phyloP scores from a whole-genome alignment of 2,329 filamentous ascomycete species.

The Phoma sp. region DNA sequence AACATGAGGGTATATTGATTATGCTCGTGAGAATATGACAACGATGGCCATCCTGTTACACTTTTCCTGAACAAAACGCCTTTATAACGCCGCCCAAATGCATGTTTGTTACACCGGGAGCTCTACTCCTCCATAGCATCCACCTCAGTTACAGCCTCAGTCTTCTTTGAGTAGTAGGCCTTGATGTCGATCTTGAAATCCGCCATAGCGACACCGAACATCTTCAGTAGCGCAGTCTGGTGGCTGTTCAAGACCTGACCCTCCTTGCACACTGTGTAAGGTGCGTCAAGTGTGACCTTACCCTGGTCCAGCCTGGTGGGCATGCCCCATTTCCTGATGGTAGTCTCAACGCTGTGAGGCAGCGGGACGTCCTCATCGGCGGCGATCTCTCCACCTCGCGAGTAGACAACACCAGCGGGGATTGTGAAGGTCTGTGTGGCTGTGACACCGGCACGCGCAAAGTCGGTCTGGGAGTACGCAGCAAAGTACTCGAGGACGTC shows the following conservation, averaged over 20 bases:
- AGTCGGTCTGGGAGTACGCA: constrained; percentile 78
- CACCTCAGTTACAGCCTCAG: constrained; percentile 58
- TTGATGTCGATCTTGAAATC: constrained; percentile 85
- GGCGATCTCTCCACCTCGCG: constrained; percentile 77
- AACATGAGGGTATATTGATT: constrained; percentile 37
- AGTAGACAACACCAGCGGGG: constrained; percentile 82
- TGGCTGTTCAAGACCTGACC: constrained; percentile 86
- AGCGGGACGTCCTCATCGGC: constrained; percentile 83
- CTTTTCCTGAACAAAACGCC: constrained; percentile 32
- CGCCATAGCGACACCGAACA: constrained; percentile 87
- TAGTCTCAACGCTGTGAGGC: constrained; percentile 87
- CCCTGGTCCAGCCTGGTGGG: constrained; percentile 89
- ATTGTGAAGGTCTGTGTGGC: constrained; percentile 79
- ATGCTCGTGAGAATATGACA: constrained; percentile 22
- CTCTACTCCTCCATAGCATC: constrained; percentile 53
- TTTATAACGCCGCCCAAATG: constrained; percentile 34
- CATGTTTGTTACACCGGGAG: constrained; percentile 10
- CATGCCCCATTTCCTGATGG: constrained; percentile 85
- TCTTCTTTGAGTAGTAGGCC: constrained; percentile 60
- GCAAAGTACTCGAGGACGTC: constrained; percentile 76
- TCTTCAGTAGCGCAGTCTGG: constrained; percentile 91
- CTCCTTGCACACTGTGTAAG: constrained; percentile 80
- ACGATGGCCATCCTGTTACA: constrained; percentile 19
- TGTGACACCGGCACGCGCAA: constrained; percentile 81
- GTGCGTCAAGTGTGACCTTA: constrained; percentile 76